Base-by-base conservation (phyloP, 305 asterid species). In the Caryopteris hybrid region DNA sequence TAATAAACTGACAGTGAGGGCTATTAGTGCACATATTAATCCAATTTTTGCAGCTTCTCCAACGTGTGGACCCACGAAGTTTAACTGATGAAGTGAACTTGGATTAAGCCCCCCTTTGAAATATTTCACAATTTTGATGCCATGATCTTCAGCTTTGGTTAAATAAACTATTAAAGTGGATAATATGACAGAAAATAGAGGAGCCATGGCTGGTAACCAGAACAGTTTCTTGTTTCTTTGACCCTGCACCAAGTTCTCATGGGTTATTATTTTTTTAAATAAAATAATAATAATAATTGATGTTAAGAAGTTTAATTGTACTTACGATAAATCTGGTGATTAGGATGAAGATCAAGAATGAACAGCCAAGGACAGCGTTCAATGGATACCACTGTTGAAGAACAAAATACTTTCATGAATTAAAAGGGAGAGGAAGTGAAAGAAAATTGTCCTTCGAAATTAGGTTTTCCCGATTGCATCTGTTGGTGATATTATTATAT, bases 71-170 rank as follows among this genome's bases (percentile, higher is more conserved):
- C 80, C 77, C 21, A 78, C 83, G 18, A 91, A 81, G 55, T 82
- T 80, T 36, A 91, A 71, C 64, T 86, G 78, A 52, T 85, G 86
- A 55, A 74, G 54, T 59, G 96, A 86, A 58, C 70, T 79, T 8
- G 97, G 96, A 59, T 88, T 88, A 2, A 88, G 60, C 1, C 97
- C 97, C 45, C 97, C 96, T 83, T 88, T 88, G 85, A 91, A 80
- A 66, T 86, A 95, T 43, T 83, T 88, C 8, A 91, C 91, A 14
- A 88, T 88, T 64, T 85, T 89, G 25, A 88, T 77, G 4, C 96
- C 95, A 31, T 85, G 96, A 12, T 81, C 71, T 53, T 91, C 95
- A 1, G 84, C 96, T 66, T 79, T 81, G 11, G 88, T 85, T 11
- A 86, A 61, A 79, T 83, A 91, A 8, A 91, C 96, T 62, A 85